Percentiles rank a stretch among this genome's conserved stretches.
phyloP scores from a whole-genome alignment of 805 yeast genomes.

The Candida ascalaphidarum region DNA sequence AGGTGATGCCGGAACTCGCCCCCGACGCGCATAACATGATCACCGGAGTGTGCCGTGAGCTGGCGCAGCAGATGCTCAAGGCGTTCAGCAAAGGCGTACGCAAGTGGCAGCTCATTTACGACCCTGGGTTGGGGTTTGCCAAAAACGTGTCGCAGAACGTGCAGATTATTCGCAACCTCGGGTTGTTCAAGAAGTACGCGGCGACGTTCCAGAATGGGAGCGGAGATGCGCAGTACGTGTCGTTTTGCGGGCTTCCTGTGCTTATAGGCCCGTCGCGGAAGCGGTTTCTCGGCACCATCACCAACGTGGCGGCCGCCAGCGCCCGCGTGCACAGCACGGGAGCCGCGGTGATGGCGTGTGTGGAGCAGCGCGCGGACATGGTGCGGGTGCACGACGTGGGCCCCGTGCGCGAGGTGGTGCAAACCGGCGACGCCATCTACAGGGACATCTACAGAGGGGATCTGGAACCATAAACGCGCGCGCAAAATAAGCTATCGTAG shows the following conservation, averaged over 20 bases:
- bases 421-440: conserved; percentile 70
- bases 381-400: conserved; percentile 83
- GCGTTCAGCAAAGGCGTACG: conserved; percentile 60
- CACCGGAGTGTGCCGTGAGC: conserved; percentile 57
- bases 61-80: conserved; percentile 42
- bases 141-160: conserved; percentile 68
- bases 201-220: conserved; percentile 4
- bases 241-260: conserved; percentile 53
- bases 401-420: conserved; percentile 37
- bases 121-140: conserved; percentile 98
- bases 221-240: conserved; percentile 15
- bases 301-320: conserved; percentile 45
- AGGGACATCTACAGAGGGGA: conserved; percentile 5
- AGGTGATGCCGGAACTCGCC: conserved; percentile 8
- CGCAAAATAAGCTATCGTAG: no score
- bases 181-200: conserved; percentile 41
- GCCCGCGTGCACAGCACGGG: conserved; percentile 73
- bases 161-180: conserved; percentile 46
- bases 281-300: conserved; percentile 70
- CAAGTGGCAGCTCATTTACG: conserved; percentile 87
- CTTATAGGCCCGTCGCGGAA: conserved; percentile 87
- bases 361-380: conserved; percentile 68
- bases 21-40: conserved; percentile 29
- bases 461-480: no score
- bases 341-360: conserved; percentile 64